Evolutionary conservation across 2,329 filamentous ascomycete species (phyloP).

Genomic region (Dothideomycetes sp.): DNA sequence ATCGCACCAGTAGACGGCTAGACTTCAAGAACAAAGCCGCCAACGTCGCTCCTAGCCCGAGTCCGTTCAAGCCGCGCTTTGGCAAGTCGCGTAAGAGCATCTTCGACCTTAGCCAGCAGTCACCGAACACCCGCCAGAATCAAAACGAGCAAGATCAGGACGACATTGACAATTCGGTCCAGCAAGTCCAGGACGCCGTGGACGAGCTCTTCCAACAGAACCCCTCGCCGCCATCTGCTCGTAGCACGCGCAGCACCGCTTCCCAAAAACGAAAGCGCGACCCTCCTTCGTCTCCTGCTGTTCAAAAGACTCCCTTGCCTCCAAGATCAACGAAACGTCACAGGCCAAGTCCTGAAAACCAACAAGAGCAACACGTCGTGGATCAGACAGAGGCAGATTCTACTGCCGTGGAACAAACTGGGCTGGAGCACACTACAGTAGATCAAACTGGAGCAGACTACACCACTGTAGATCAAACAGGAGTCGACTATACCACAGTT

Average conservation of each 20-base stretch:
- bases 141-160: slow-evolving; percentile 3
- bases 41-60: slow-evolving; percentile 16
- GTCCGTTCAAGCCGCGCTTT: slow-evolving; percentile 24
- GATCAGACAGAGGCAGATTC: slow-evolving; percentile 1
- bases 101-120: slow-evolving; percentile 11
- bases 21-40: slow-evolving; percentile 24
- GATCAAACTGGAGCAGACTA: slow-evolving; percentile 15
- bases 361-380: not conserved
- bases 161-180: slow-evolving; percentile 11
- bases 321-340: slow-evolving; percentile 2
- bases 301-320: not conserved
- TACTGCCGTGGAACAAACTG: slow-evolving; percentile 16
- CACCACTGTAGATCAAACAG: slow-evolving; percentile 2
- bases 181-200: slow-evolving; percentile 12
- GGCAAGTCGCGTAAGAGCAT: slow-evolving; percentile 16
- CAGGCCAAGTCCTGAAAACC: slow-evolving; percentile 3
- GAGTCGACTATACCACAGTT: not conserved
- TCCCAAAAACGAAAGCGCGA: slow-evolving; percentile 13
- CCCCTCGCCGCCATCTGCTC: not conserved
- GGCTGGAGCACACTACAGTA: slow-evolving; percentile 12
- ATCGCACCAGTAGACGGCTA: slow-evolving; percentile 21
- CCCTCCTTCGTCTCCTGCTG: slow-evolving; percentile 1
- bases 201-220: slow-evolving; percentile 5
- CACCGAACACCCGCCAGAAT: not conserved
- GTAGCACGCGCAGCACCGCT: slow-evolving; percentile 5